These are phyloP conservation scores for Mycena maculata DNA, from an alignment of 768 basidiomycete genomes.

Conservation along the genomic window DNA sequence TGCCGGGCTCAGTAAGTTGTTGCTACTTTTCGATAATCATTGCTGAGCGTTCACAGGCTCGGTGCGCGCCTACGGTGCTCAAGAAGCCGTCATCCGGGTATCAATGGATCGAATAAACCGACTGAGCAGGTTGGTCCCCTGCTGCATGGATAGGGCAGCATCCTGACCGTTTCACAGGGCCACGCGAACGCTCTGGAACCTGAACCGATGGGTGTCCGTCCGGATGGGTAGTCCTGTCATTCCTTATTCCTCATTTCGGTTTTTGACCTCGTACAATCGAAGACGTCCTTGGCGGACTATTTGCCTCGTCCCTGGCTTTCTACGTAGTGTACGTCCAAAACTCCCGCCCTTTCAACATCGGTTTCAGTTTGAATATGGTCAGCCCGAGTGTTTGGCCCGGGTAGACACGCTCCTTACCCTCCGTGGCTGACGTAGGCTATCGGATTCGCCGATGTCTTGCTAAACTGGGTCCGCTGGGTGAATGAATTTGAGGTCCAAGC, in stretches of 20 bases:
- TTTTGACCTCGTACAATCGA: not conserved
- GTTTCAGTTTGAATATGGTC: slow-evolving; percentile 57
- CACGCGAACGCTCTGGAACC: slow-evolving; percentile 49
- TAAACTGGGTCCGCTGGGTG: slow-evolving; percentile 44
- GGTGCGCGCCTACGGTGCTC: slow-evolving; percentile 63
- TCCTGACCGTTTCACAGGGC: slow-evolving; percentile 27
- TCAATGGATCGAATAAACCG: slow-evolving; percentile 54
- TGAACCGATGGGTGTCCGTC: slow-evolving; percentile 50
- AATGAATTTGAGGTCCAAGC: slow-evolving; percentile 45
- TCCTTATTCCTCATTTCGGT: not conserved
- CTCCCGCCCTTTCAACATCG: slow-evolving; percentile 45
- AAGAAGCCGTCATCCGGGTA: slow-evolving; percentile 50
- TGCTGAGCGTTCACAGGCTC: slow-evolving; percentile 36
- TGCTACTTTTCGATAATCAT: not conserved
- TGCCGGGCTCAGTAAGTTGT: slow-evolving; percentile 59
- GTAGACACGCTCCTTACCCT: not conserved
- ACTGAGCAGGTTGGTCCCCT: slow-evolving; percentile 35
- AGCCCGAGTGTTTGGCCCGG: slow-evolving; percentile 39
- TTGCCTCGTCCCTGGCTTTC: slow-evolving; percentile 53
- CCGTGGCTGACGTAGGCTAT: slow-evolving; percentile 35
- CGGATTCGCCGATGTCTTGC: slow-evolving; percentile 56
- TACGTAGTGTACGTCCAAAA: slow-evolving; percentile 52
- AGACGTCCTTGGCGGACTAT: slow-evolving; percentile 56
- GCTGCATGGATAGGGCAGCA: too few relatives aligned
- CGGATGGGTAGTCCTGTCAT: slow-evolving; percentile 38